Percentiles rank a stretch among this genome's conserved stretches.
phyloP scores from a whole-genome alignment of 805 yeast species.

The Yarrowia keelungensis region DNA sequence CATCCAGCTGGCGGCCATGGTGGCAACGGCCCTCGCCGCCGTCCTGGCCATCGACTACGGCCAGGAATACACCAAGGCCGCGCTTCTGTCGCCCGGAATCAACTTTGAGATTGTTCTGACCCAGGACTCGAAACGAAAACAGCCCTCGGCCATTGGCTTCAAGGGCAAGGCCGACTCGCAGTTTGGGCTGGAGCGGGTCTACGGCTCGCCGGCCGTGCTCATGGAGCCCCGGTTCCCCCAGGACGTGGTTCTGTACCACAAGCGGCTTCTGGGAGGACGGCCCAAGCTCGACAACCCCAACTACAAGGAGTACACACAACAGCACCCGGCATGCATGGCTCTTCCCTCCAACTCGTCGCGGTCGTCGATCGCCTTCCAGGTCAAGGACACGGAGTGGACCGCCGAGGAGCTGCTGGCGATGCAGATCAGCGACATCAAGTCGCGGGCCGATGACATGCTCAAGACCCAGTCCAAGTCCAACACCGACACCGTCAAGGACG shows the following conservation, averaged over 20 bases:
- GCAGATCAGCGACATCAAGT: slow-evolving; percentile 70
- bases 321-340: slow-evolving; percentile 67
- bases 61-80: slow-evolving; percentile 84
- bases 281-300: slow-evolving; percentile 52
- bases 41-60: slow-evolving; percentile 91
- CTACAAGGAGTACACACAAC: slow-evolving; percentile 56
- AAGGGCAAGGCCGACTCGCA: slow-evolving; percentile 46
- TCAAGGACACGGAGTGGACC: slow-evolving; percentile 55
- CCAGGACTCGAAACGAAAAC: slow-evolving; percentile 91
- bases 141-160: slow-evolving; percentile 76
- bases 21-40: slow-evolving; percentile 56
- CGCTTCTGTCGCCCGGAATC: slow-evolving; percentile 87
- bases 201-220: slow-evolving; percentile 77
- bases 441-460: slow-evolving; percentile 69
- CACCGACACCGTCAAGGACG: slow-evolving; percentile 65
- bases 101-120: slow-evolving; percentile 88
- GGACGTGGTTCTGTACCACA: slow-evolving; percentile 68
- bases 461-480: slow-evolving; percentile 48
- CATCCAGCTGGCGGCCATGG: slow-evolving; percentile 39
- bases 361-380: slow-evolving; percentile 62
- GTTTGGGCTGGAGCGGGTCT: slow-evolving; percentile 61
- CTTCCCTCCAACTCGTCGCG: slow-evolving; percentile 55
- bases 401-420: slow-evolving; percentile 87
- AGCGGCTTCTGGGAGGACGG: slow-evolving; percentile 67
- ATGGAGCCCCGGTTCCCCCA: slow-evolving; percentile 77